Conservation (phyloP, 169 alveolate species). For the Amoebophrya sp. region DNA sequence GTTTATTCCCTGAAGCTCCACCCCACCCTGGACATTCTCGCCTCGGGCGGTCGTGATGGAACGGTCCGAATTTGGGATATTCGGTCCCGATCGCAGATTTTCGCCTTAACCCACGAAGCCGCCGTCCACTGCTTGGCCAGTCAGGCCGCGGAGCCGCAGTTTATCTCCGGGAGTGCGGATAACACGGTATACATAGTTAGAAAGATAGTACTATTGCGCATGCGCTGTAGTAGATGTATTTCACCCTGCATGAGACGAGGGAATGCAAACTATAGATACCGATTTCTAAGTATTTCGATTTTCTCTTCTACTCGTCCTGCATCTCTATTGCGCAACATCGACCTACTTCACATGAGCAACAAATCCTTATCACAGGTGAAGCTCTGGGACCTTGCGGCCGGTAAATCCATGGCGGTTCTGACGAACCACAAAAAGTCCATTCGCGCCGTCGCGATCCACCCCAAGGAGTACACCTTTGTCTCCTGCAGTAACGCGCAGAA, state of each 20-base stretch:
- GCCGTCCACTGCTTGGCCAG: conserved; percentile 76
- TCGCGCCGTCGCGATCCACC: conserved; percentile 87
- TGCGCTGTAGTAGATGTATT: not conserved
- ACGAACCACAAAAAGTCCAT: conserved; percentile 95
- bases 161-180: conserved; percentile 82
- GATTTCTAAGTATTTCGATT: too few species aligned
- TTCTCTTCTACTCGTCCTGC: too few species aligned
- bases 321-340: too few species aligned
- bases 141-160: conserved; percentile 93
- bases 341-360: too few species aligned
- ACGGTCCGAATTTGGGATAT: conserved; percentile 97
- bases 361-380: too few species aligned
- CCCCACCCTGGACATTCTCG: conserved; percentile 87
- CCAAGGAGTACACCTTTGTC: conserved; percentile 88
- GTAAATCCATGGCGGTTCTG: conserved; percentile 81
- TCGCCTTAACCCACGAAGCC: conserved; percentile 63
- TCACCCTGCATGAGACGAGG: too few species aligned
- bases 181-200: conserved; percentile 47
- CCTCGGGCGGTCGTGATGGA: conserved; percentile 97
- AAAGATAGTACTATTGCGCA: not conserved
- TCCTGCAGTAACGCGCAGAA: conserved; percentile 92
- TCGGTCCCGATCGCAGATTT: conserved; percentile 67
- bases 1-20: conserved; percentile 89
- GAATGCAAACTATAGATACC: too few species aligned
- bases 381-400: conserved; percentile 94